These are phyloP conservation scores for Rhododendron ferrugineum DNA, from an alignment of 148 eudicot species.

Conservation along the genomic window DNA sequence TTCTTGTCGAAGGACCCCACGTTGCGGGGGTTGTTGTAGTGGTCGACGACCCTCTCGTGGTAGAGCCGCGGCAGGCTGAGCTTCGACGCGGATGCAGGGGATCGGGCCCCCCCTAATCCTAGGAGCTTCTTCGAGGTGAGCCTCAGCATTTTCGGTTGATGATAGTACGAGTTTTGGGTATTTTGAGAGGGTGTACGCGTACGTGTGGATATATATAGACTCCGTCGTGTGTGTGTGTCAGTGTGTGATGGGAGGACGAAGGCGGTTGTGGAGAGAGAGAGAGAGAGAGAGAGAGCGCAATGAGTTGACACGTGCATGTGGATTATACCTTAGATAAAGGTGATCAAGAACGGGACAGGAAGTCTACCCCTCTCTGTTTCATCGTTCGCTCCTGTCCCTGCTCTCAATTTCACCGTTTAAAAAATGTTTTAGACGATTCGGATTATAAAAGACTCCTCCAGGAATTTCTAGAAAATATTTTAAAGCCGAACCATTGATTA, in stretches of 20 bases:
- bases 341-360: too few species aligned
- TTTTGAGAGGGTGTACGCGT: neutral
- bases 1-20: slow-evolving; percentile 89
- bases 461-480: too few species aligned
- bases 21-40: slow-evolving; percentile 86
- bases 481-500: too few species aligned
- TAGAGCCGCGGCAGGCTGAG: slow-evolving; percentile 33
- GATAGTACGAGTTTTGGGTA: neutral
- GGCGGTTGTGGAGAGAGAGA: neutral
- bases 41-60: slow-evolving; percentile 97
- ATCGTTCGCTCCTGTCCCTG: too few species aligned
- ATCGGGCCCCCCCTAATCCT: slow-evolving; percentile 22
- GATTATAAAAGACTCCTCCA: too few species aligned
- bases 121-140: slow-evolving; percentile 23
- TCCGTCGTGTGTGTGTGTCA: neutral
- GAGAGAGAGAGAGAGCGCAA: neutral
- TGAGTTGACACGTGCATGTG: slow-evolving; percentile 2
- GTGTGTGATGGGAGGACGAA: neutral
- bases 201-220: neutral
- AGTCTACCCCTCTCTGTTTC: too few species aligned
- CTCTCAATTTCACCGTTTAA: too few species aligned
- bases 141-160: slow-evolving; percentile 18
- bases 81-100: slow-evolving; percentile 2
- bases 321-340: neutral
- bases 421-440: too few species aligned